Evolutionary conservation across 176 grass and related monocot species (phyloP), one percentile per base, ranked within the genome.

Genomic region (Tillandsia fasciculata): DNA sequence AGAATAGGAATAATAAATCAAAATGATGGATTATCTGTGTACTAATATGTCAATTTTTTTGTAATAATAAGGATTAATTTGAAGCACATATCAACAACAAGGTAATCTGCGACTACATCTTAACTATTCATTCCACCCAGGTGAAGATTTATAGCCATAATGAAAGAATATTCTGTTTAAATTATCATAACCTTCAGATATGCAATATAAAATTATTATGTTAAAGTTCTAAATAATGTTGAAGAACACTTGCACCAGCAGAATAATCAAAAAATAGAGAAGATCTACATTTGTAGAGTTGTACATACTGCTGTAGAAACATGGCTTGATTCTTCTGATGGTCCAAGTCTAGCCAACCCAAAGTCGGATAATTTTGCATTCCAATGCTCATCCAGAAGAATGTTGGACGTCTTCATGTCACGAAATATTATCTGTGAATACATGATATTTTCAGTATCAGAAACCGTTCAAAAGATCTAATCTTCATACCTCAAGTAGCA

Each of bases 341-440:
- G 79, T 15, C 86, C 93, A 63, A 89, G 77, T 76, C 93, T 87
- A 63, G 93, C 93, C 83, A 96, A 87, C n/a, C 93, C 93, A 10
- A 97, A 97, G 49, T 97, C 93, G 0, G 93, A 97, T 52, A 97
- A 72, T 72, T 97, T 97, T 0, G 93, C 93, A 13, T 97, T 92
- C 89, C 93, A 97, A n/a, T 90, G 81, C 15, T 78, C 89, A 11
- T 97, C 89, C 28, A 97, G 74, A 10, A 97, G 89, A 68, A 97
- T 90, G 76, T 97, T 97, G 1, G 93, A 97, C 47, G 93, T 88
- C 79, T 97, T 97, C 53, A 97, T 70, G 79, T 97, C 93, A 22
- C 93, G 89, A 51, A 97, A 97, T 83, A 97, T 97, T 74, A 97
- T 97, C 93, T 92, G 79, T 52, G 65, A 49, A 10, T 12, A 28